A percentile compares a stretch with the other conserved stretches of the same genome.
These are phyloP conservation scores for Nadsonia fulvescens DNA, from an alignment of 805 yeast genomes.

Conservation along the genomic window DNA sequence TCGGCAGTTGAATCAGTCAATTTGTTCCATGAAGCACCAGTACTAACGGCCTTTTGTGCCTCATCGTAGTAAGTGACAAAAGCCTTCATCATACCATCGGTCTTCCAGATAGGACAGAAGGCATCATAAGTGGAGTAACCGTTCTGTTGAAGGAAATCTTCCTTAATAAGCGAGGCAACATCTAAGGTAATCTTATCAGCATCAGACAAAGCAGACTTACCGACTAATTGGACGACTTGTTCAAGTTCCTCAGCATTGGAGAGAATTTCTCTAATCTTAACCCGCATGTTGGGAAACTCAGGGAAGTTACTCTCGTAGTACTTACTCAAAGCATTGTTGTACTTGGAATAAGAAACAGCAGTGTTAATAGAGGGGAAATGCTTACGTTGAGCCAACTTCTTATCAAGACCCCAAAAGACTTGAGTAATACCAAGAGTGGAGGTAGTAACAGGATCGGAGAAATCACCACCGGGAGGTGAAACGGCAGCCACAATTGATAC, in stretches of 20 bases:
- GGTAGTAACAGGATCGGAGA: conserved; percentile 98
- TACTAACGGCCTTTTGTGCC: conserved; percentile 90
- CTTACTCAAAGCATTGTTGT: conserved; percentile 70
- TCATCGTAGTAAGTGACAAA: conserved; percentile 85
- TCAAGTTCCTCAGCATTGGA: conserved; percentile 96
- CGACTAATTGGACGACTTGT: conserved; percentile 97
- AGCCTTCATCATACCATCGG: conserved; percentile 93
- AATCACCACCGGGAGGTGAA: conserved; percentile 99
- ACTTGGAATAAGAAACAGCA: conserved; percentile 89
- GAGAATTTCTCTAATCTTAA: conserved; percentile 81
- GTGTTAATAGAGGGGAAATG: conserved; percentile 99
- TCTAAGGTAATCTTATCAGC: conserved; percentile 93
- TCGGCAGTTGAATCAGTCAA: conserved; percentile 77
- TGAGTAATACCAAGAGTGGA: conserved; percentile 98
- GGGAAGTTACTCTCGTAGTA: conserved; percentile 77
- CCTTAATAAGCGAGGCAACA: conserved; percentile 80
- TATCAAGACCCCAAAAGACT: conserved; percentile 99
- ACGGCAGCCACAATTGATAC: conserved; percentile 99
- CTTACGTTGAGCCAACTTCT: conserved; percentile 97
- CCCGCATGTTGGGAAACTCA: conserved; percentile 80
- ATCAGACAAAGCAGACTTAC: conserved; percentile 94
- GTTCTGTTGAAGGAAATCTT: conserved; percentile 97
- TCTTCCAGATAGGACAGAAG: conserved; percentile 99
- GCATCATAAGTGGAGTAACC: conserved; percentile 98
- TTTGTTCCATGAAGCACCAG: conserved; percentile 90